Percentiles rank a stretch among this genome's conserved stretches.
Conservation (phyloP, 306 rosid genomes). For the Castanea crenata region DNA sequence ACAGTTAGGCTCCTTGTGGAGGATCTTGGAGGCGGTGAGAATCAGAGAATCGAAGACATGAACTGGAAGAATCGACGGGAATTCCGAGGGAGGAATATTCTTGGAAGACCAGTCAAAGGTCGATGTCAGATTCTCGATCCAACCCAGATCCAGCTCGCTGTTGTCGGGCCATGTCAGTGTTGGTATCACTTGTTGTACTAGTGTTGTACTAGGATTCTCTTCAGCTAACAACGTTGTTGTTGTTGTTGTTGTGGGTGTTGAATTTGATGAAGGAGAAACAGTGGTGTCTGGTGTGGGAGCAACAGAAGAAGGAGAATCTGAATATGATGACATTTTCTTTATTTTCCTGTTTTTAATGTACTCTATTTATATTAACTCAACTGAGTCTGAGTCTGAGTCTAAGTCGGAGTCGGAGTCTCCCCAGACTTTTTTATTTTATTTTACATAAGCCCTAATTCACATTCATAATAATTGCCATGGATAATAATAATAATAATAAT, state of each 20-base stretch:
- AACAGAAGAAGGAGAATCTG: neutral
- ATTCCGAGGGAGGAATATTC: conserved; percentile 48
- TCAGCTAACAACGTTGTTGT: too few species aligned
- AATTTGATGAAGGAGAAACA: neutral
- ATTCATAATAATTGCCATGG: too few species aligned
- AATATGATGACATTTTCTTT: neutral
- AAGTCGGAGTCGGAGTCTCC: too few species aligned
- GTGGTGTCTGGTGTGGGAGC: too few species aligned
- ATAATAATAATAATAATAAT: too few species aligned
- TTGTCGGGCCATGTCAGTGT: conserved; percentile 60
- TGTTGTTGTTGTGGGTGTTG: too few species aligned
- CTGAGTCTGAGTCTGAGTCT: too few species aligned
- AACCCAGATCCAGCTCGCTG: conserved; percentile 42
- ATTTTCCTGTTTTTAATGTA: neutral
- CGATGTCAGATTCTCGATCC: conserved; percentile 54
- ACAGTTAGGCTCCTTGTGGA: conserved; percentile 84
- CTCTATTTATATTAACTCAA: neutral
- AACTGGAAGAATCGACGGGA: conserved; percentile 63
- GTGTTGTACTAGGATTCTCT: too few species aligned
- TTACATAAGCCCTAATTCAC: too few species aligned
- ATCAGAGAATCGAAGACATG: conserved; percentile 58
- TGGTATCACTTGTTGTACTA: neutral
- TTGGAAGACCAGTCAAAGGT: conserved; percentile 76
- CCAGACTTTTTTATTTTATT: too few species aligned
- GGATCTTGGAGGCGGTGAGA: conserved; percentile 72